phyloP scores from a whole-genome alignment of 768 basidiomycete species.

The Mycena belliarum region DNA sequence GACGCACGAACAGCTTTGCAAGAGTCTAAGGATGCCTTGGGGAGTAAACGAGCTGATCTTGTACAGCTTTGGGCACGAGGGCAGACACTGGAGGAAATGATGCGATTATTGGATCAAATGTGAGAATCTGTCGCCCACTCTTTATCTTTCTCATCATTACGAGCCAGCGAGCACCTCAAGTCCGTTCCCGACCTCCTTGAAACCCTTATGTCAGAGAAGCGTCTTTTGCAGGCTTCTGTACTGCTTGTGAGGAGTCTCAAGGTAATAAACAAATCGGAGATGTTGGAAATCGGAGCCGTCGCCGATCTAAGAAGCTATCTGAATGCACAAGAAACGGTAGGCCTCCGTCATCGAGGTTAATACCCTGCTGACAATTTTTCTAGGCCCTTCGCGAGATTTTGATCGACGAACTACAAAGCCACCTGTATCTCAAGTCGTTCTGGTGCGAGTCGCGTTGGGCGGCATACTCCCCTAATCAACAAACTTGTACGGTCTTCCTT shows the following conservation, averaged over 20 bases:
- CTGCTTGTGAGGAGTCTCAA: constrained; percentile 87
- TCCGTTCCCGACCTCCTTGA: constrained; percentile 90
- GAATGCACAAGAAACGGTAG: constrained; percentile 79
- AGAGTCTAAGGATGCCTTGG: constrained; percentile 78
- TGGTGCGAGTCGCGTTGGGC: constrained; percentile 96
- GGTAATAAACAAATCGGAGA: constrained; percentile 86
- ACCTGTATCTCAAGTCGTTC: constrained; percentile 95
- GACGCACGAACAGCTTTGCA: constrained; percentile 69
- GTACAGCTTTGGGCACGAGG: constrained; percentile 88
- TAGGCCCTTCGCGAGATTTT: constrained; percentile 92
- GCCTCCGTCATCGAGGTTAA: constrained; percentile 15
- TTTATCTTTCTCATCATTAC: constrained; percentile 21
- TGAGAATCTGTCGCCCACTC: constrained; percentile 37
- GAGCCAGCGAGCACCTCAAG: constrained; percentile 80
- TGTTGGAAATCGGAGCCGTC: constrained; percentile 94
- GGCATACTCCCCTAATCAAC: constrained; percentile 79
- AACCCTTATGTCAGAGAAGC: constrained; percentile 93
- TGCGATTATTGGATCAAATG: constrained; percentile 93
- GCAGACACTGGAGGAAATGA: constrained; percentile 94
- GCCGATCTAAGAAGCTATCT: constrained; percentile 87
- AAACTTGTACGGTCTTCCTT: constrained; percentile 55
- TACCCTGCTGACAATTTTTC: constrained; percentile 1
- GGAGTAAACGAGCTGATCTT: constrained; percentile 83
- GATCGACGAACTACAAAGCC: constrained; percentile 92
- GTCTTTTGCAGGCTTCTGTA: constrained; percentile 84